These are phyloP conservation scores for Populus hybrid DNA, from an alignment of 441 rosid genomes.

Conservation along the genomic window DNA sequence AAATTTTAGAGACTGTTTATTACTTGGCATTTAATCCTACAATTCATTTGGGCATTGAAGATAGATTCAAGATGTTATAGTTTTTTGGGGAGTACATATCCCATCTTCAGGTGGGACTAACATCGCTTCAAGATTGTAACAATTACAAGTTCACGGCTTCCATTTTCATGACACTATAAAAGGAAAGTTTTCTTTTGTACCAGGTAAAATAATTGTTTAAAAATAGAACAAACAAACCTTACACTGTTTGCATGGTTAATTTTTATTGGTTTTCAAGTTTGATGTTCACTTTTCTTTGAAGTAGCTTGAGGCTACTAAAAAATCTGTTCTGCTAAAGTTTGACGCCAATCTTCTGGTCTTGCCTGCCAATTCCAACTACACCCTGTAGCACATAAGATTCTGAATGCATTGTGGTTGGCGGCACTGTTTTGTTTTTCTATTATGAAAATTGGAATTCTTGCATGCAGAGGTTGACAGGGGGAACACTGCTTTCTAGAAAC, in stretches of 20 bases:
- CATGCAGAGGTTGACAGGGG: slow-evolving; percentile 81
- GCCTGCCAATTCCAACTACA: background rate
- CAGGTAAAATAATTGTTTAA: background rate
- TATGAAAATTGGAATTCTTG: slow-evolving; percentile 22
- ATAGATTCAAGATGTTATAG: background rate
- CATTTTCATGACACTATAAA: background rate
- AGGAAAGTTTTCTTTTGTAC: background rate
- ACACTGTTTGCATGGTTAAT: background rate
- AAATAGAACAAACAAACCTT: background rate
- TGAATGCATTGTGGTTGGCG: background rate
- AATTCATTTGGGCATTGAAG: background rate
- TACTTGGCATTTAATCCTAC: background rate
- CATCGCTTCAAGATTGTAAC: background rate
- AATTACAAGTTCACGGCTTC: background rate
- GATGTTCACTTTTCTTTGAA: background rate
- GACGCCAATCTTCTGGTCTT: background rate
- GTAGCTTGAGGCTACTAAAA: background rate
- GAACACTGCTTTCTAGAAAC: slow-evolving; percentile 80
- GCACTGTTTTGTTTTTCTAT: slow-evolving; percentile 12
- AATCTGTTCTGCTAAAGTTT: background rate
- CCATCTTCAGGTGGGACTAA: background rate
- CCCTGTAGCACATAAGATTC: background rate
- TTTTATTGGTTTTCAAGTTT: background rate
- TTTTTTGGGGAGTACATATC: background rate
- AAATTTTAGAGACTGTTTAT: background rate